Base-by-base conservation (phyloP, 495 filamentous ascomycete species). In the Terfezia claveryi region DNA sequence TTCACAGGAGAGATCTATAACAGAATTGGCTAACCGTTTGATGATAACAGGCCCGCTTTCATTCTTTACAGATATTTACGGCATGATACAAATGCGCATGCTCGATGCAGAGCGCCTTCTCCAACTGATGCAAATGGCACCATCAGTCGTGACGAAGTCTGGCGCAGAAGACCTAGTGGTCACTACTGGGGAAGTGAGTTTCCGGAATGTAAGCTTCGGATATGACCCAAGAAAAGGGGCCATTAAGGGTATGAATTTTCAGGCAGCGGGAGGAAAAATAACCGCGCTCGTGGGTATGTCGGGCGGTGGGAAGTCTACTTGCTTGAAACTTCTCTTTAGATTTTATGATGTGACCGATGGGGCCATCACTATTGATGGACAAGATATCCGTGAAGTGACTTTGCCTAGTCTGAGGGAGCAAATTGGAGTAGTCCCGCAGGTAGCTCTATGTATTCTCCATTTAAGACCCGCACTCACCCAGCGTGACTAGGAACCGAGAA, bases 261-360 rank as follows among this genome's bases (percentile, higher is more conserved):
- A 64, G 46, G 76, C 73, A 50, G 67, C 68, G 8, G 66, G 74
- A 1, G 84, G 84, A 14, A 72, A 74, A 54, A 85, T 80, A 8
- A 72, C 83, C 11, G 84, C 83, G 8, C 73, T 88, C 16, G 84
- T 87, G n/a, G 85, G 84, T 2, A 75, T 78, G 58, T 83, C 81
- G 3, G 84, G 84, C 20, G 75, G 76, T 23, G 84, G 84, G 17
- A 91, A 88, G 61, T 82, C 82, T 3, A 85, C 82, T 2, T 79
- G 85, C 41, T 68, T 87, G 49, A 81, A 83, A 58, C 72, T 88
- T 8, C 72, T 87, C 16, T 72, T 77, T 56, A 73, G 84, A 0
- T 80, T 81, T 63, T 87, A 83, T 67, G 80, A 88, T 59, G 73
- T 81, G 3, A 73, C 69, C 4, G 61, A 62, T 11, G 84, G 84